These are phyloP conservation scores for Wickerhamiella siamensis DNA, from an alignment of 805 yeast genomes.

Conservation along the genomic window DNA sequence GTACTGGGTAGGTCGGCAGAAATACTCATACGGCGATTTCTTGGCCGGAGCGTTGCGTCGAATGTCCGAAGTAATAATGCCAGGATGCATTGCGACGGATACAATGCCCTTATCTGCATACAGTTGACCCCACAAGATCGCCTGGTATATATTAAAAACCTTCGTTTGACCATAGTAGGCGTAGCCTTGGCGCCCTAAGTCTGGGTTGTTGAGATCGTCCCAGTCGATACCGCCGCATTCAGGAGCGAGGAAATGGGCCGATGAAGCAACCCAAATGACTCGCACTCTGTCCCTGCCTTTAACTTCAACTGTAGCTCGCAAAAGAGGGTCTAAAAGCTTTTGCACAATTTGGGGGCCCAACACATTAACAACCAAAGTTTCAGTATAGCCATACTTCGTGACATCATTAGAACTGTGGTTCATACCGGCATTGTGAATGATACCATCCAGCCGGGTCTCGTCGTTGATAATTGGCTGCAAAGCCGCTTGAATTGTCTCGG, in stretches of 20 bases:
- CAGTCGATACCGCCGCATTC: slow-evolving; percentile 28
- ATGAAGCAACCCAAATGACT: slow-evolving; percentile 33
- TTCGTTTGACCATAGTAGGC: slow-evolving; percentile 33
- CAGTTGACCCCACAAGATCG: slow-evolving; percentile 25
- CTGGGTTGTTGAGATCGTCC: slow-evolving; percentile 25
- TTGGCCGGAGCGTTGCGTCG: slow-evolving; percentile 18
- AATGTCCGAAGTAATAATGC: slow-evolving; percentile 28
- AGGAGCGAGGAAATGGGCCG: slow-evolving; percentile 25
- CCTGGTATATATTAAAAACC: slow-evolving; percentile 30
- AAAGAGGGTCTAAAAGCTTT: slow-evolving; percentile 21
- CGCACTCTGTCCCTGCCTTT: slow-evolving; percentile 23
- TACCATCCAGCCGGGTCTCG: slow-evolving; percentile 24
- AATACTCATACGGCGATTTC: slow-evolving; percentile 9
- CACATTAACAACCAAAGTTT: slow-evolving; percentile 33
- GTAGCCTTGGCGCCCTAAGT: slow-evolving; percentile 14
- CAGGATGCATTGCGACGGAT: slow-evolving; percentile 30
- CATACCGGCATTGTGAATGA: slow-evolving; percentile 28
- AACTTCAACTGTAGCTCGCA: slow-evolving; percentile 25
- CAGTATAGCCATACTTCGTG: slow-evolving; percentile 7
- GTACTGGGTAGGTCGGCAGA: slow-evolving; percentile 20
- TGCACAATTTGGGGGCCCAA: slow-evolving; percentile 34
- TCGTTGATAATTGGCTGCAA: slow-evolving; percentile 20
- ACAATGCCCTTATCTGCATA: slow-evolving; percentile 20
- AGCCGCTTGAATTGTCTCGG: slow-evolving; percentile 30
- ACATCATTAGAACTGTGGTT: slow-evolving; percentile 3